Evolutionary conservation across 805 yeast genomes (phyloP), one percentile per base, ranked within the genome.

Genomic region (Candida bentonensis): DNA sequence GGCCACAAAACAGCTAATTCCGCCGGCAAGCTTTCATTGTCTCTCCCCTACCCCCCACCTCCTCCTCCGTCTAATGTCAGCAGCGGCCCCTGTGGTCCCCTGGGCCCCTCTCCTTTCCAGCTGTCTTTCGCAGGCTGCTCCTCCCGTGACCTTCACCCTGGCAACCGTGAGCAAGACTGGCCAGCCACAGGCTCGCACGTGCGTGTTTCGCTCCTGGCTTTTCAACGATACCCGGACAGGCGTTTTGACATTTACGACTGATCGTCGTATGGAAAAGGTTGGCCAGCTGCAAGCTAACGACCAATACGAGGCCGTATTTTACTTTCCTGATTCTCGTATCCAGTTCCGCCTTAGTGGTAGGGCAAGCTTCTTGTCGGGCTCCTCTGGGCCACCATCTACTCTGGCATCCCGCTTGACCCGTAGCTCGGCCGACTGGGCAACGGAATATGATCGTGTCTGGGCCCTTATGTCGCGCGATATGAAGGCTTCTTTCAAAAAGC

Each of bases 221-320:
- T 85, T 84, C 56, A 69, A 75, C 54, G 84, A 82, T 55, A 70
- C 70, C 49, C 67, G 72, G 46, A 78, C 80, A 22, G 84, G 82
- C 54, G 74, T 81, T 11, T 59, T 84, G 43, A 70, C 83, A 0
- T 76, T 81, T 53, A 72, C 80, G 39, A 79, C 92, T 1, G 95
- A 85, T 60, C 68, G 69, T 54, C 66, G 95, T 59, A 76, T 79
- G 67, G 64, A 65, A 42, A 85, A 85, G 60, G 70, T 69, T 53
- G 61, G 62, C 13, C 82, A 82, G 33, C 49, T 67, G 20, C 52
- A 58, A 13, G 15, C 39, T 2, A 42, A 51, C 21, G 70, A 78
- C 51, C 73, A 79, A 43, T 79, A 76, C 58, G 94, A 85, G 62
- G 82, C 85, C 1, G 81, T 84, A 46, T 82, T 82, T 57, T 81